Conservation (phyloP, 2,329 filamentous ascomycete species). For the Colletotrichum simmondsii region DNA sequence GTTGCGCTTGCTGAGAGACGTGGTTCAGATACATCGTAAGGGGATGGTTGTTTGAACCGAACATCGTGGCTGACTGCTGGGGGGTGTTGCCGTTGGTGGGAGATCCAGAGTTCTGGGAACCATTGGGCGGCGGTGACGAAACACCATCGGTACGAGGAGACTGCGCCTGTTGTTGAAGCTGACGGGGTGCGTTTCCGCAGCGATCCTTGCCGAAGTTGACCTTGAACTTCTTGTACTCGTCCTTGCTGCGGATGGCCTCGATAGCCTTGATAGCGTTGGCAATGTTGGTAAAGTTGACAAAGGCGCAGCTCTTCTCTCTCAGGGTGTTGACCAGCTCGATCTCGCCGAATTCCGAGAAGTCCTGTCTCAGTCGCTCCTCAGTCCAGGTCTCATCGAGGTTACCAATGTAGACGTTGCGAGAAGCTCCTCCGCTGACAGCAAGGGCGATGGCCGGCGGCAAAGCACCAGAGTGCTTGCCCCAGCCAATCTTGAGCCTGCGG, state of each 20-base stretch:
- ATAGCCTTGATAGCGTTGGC: slow-evolving; percentile 99
- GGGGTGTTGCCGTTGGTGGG: slow-evolving; percentile 66
- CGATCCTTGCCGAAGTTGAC: slow-evolving; percentile 99
- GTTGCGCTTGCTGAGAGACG: slow-evolving; percentile 77
- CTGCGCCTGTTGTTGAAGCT: slow-evolving; percentile 74
- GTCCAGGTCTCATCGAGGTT: slow-evolving; percentile 98
- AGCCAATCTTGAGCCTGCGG: slow-evolving; percentile 95
- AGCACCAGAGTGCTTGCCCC: slow-evolving; percentile 98
- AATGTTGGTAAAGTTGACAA: slow-evolving; percentile 99
- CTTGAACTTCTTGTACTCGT: slow-evolving; percentile 98
- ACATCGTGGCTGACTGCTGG: slow-evolving; percentile 64
- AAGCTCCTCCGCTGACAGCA: slow-evolving; percentile 95
- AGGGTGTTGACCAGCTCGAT: slow-evolving; percentile 97
- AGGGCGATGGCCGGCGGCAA: slow-evolving; percentile 95
- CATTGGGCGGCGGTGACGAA: slow-evolving; percentile 67
- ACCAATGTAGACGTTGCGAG: slow-evolving; percentile 98
- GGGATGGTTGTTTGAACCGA: slow-evolving; percentile 88
- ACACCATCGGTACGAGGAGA: slow-evolving; percentile 74
- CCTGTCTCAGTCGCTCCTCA: slow-evolving; percentile 93
- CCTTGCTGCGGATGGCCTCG: slow-evolving; percentile 91
- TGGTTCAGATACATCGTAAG: slow-evolving; percentile 94
- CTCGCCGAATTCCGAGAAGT: slow-evolving; percentile 97
- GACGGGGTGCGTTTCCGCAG: slow-evolving; percentile 94
- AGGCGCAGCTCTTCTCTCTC: slow-evolving; percentile 98
- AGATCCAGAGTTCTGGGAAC: slow-evolving; percentile 63